These are phyloP conservation scores for Carex kokanica DNA, from an alignment of 176 grass and related monocot genomes.

Conservation along the genomic window DNA sequence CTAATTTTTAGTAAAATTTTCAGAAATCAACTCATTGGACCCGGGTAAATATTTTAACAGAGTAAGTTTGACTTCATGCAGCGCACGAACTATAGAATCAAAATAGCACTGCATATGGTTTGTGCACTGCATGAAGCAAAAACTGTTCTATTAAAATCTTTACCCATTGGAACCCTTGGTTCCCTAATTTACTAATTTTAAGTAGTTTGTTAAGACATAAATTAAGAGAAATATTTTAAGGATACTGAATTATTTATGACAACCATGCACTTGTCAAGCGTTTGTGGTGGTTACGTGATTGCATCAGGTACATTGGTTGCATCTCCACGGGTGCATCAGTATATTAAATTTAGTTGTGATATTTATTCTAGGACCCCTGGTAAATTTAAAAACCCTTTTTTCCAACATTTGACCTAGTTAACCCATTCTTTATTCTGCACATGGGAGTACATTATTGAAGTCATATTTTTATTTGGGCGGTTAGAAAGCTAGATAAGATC, in stretches of 20 bases:
- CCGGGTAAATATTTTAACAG: too few species aligned
- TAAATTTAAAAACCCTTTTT: neutral
- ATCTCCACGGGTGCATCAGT: neutral
- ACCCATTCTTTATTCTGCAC: neutral
- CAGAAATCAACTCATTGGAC: too few species aligned
- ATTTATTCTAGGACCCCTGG: neutral
- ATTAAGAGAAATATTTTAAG: neutral
- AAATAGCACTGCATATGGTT: too few species aligned
- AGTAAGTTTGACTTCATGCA: too few species aligned
- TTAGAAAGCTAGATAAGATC: conserved; percentile 8
- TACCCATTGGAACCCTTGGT: too few species aligned
- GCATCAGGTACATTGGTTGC: neutral
- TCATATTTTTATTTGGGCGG: neutral
- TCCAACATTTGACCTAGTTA: neutral
- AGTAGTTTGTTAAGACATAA: neutral
- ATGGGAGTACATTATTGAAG: conserved; percentile 9
- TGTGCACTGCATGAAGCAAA: too few species aligned
- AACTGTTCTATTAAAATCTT: too few species aligned
- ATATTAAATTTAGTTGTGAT: neutral
- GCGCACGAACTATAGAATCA: too few species aligned
- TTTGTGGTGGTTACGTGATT: conserved; percentile 4
- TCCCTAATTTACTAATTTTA: neutral
- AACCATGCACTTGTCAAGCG: neutral
- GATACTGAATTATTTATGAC: neutral
- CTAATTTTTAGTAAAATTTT: neutral